These are phyloP conservation scores for Halenospora varia DNA, from an alignment of 495 filamentous ascomycete genomes.

Conservation along the genomic window DNA sequence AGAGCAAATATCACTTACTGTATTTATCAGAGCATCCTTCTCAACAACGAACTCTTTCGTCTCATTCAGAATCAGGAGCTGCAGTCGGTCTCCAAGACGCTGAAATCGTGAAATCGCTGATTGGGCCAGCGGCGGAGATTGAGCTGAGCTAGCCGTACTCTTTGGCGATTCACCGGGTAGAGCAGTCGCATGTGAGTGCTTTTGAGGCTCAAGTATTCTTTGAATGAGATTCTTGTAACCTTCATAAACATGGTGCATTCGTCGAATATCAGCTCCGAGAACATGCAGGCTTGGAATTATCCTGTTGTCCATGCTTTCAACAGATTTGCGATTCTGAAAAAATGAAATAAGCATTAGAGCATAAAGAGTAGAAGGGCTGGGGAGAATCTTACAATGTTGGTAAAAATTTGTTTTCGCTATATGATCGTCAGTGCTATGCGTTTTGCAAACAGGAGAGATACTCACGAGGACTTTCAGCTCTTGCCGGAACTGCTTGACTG, in stretches of 20 bases:
- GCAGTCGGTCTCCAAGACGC: constrained; percentile 68
- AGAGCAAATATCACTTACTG: constrained; percentile 31
- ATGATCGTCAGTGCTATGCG: not conserved
- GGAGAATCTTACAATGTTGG: constrained; percentile 16
- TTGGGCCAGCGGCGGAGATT: constrained; percentile 54
- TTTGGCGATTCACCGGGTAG: not conserved
- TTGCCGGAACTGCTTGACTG: constrained; percentile 48
- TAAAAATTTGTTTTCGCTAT: constrained; percentile 19
- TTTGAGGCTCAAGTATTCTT: constrained; percentile 52
- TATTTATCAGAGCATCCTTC: constrained; percentile 70
- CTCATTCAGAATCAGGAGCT: constrained; percentile 74
- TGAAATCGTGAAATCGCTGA: constrained; percentile 72
- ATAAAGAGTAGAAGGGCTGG: no score
- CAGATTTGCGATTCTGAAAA: constrained; percentile 14
- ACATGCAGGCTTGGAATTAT: constrained; percentile 41
- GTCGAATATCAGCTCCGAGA: constrained; percentile 68
- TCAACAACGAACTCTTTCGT: constrained; percentile 75
- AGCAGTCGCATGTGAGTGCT: not conserved
- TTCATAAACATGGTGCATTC: constrained; percentile 73
- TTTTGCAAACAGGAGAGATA: constrained; percentile 5
- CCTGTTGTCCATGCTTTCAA: constrained; percentile 17
- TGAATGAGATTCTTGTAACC: constrained; percentile 76
- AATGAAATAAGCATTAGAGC: constrained; percentile 7
- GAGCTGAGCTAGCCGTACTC: constrained; percentile 31
- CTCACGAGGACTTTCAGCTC: constrained; percentile 54